A percentile compares a stretch with the other conserved stretches of the same genome.
phyloP scores from a whole-genome alignment of 306 rosid species.

The Carpinus viminea region DNA sequence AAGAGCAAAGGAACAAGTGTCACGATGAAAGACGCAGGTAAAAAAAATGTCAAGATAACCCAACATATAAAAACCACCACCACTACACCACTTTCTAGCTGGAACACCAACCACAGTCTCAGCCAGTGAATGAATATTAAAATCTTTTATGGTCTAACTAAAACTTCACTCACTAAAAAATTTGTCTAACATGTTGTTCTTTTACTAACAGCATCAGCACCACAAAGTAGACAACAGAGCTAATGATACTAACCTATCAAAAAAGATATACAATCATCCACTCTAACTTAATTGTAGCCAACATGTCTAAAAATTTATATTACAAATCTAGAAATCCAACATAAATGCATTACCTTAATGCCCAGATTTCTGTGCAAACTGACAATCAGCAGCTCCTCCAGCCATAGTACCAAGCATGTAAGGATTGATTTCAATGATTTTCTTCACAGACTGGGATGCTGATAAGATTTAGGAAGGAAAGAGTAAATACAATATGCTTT shows the following conservation, averaged over 20 bases:
- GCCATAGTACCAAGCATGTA: conserved; percentile 71
- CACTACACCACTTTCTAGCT: neutral
- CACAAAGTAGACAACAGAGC: neutral
- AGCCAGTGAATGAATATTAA: neutral
- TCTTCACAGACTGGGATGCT: conserved; percentile 97
- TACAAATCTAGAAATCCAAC: neutral
- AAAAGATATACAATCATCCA: neutral
- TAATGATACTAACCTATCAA: neutral
- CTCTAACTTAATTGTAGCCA: neutral
- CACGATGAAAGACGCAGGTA: neutral
- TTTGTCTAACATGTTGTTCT: neutral
- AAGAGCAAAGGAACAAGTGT: neutral
- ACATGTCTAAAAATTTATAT: neutral
- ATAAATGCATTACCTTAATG: conserved; percentile 37
- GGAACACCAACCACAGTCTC: neutral
- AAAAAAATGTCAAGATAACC: neutral
- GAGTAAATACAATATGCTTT: neutral
- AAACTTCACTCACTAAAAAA: neutral
- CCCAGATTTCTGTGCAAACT: conserved; percentile 63
- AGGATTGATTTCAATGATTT: conserved; percentile 53
- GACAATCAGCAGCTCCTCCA: conserved; percentile 69
- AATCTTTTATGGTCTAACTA: neutral
- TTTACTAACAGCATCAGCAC: neutral
- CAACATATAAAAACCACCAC: neutral
- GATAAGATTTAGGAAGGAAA: conserved; percentile 16